Evolutionary conservation across 192 early-diverging fungal genomes (phyloP).

Genomic region (Gaertneriomyces semiglobifer): DNA sequence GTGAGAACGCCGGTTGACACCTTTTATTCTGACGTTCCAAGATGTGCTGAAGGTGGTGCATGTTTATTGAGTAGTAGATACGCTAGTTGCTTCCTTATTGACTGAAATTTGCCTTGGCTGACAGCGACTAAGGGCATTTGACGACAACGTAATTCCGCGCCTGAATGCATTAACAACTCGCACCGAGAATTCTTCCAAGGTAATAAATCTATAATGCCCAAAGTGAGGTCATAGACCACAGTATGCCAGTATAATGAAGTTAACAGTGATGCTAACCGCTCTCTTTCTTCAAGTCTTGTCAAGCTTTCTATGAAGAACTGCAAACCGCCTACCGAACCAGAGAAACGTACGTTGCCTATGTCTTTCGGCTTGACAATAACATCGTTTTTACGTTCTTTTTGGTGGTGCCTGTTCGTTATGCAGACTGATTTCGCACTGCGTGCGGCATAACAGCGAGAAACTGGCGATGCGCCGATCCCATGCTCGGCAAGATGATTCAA

Average conservation of each 20-base stretch:
- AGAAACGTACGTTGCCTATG: conserved; percentile 13
- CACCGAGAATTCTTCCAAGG: conserved; percentile 2
- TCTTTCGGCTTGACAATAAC: not conserved
- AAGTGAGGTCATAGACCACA: not conserved
- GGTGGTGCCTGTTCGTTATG: not conserved
- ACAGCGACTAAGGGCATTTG: conserved; percentile 17
- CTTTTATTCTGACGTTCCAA: not conserved
- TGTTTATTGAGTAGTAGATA: not conserved
- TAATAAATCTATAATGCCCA: conserved; percentile 3
- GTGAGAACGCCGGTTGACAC: not conserved
- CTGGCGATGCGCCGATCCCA: conserved; percentile 7
- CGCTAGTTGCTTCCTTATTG: not conserved
- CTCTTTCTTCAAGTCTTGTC: conserved; percentile 2
- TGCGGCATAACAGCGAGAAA: conserved; percentile 3
- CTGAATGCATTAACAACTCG: conserved; percentile 27
- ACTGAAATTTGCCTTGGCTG: not conserved
- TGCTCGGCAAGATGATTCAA: conserved; percentile 1
- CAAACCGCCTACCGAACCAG: conserved; percentile 12
- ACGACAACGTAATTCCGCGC: conserved; percentile 24
- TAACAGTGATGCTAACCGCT: not conserved
- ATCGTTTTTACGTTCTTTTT: conserved; percentile 2
- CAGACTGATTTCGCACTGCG: conserved; percentile 17
- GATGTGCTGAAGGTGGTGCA: conserved; percentile 5
- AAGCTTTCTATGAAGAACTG: conserved; percentile 7
- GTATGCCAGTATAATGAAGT: not conserved